phyloP scores from a whole-genome alignment of 495 filamentous ascomycete species.

The Penicillium psychrofluorescens region DNA sequence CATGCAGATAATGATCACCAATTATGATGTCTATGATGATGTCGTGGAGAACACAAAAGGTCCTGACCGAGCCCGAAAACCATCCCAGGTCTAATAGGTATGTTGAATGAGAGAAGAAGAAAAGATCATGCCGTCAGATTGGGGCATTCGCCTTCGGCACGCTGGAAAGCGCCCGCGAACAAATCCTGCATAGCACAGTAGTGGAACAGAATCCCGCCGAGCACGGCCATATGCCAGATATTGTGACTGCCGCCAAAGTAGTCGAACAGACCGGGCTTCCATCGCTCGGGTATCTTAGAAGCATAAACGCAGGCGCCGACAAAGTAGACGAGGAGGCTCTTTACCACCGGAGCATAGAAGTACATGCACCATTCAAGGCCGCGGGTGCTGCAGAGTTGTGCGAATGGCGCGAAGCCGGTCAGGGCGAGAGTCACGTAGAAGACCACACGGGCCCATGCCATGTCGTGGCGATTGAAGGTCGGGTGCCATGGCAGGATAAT shows the following conservation, averaged over 20 bases:
- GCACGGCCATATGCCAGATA: conserved; percentile 92
- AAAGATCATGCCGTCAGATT: conserved; percentile 18
- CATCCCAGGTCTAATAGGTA: neutral
- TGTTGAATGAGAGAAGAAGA: neutral
- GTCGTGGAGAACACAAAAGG: no score
- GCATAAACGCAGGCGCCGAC: conserved; percentile 82
- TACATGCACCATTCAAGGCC: conserved; percentile 67
- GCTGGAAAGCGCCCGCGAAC: conserved; percentile 74
- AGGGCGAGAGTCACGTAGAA: conserved; percentile 85
- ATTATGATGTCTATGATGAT: no score
- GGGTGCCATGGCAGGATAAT: conserved; percentile 96
- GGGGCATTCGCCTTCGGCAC: conserved; percentile 54
- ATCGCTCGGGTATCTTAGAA: conserved; percentile 88
- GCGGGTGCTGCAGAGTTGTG: conserved; percentile 72
- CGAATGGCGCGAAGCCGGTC: conserved; percentile 85
- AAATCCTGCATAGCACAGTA: conserved; percentile 95
- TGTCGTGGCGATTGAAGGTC: conserved; percentile 84
- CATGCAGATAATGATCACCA: conserved; percentile 4
- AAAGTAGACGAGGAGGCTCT: conserved; percentile 81
- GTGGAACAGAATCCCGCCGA: conserved; percentile 95
- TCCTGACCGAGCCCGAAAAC: neutral
- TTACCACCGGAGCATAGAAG: conserved; percentile 85
- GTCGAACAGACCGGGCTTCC: conserved; percentile 87
- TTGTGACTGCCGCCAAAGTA: conserved; percentile 94
- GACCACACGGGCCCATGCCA: conserved; percentile 83